Evolutionary conservation across 257 asterid genomes (phyloP).

Genomic region (Avicennia marina): DNA sequence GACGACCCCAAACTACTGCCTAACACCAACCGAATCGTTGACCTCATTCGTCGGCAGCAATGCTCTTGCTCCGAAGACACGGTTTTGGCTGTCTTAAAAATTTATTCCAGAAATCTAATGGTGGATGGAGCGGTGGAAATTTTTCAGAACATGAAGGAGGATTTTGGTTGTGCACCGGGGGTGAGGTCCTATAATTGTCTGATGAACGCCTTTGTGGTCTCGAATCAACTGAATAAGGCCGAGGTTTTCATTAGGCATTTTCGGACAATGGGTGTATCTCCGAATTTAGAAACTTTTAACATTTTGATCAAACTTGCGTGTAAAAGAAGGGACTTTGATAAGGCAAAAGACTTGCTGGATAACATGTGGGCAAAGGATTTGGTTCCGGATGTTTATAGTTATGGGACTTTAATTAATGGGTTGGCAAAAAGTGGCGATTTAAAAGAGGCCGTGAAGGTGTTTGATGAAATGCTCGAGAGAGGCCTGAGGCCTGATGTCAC

Average conservation of each 20-base stretch:
- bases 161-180: conserved; percentile 70
- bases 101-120: conserved; percentile 50
- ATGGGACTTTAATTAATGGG: conserved; percentile 72
- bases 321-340: conserved; percentile 43
- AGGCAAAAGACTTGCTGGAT: conserved; percentile 44
- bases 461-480: conserved; percentile 81
- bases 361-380: conserved; percentile 44
- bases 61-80: conserved; percentile 64
- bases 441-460: conserved; percentile 48
- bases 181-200: conserved; percentile 69
- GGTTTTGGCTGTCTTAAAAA: conserved; percentile 54
- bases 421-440: conserved; percentile 54
- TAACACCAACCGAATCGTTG: conserved; percentile 40
- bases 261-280: conserved; percentile 54
- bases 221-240: conserved; percentile 57
- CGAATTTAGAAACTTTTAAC: conserved; percentile 65
- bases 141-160: conserved; percentile 63
- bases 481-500: conserved; percentile 61
- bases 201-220: conserved; percentile 68
- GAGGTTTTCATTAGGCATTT: conserved; percentile 61
- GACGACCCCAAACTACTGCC: conserved; percentile 35
- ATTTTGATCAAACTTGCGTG: conserved; percentile 64
- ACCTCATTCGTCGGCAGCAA: conserved; percentile 45
- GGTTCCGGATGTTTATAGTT: conserved; percentile 65
- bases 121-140: conserved; percentile 55